phyloP scores from a whole-genome alignment of 1,139 yeast genomes.

The Martiniozyma asiatica region DNA sequence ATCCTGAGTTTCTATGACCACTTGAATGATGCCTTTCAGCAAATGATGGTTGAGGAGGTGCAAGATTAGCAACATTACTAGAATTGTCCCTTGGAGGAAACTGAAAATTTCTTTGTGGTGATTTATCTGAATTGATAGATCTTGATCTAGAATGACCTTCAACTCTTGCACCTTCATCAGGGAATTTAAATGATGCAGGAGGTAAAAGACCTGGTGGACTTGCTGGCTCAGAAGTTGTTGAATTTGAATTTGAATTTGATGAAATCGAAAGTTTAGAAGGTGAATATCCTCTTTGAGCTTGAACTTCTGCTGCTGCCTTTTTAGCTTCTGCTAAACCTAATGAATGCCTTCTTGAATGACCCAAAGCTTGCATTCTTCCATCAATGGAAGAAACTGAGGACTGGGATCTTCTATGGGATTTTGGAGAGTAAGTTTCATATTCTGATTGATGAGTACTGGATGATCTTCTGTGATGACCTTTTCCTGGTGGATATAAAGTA shows the following conservation, averaged over 20 bases:
- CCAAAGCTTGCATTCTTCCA: constrained; percentile 27
- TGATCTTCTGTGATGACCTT: constrained; percentile 18
- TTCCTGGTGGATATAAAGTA: constrained; percentile 3
- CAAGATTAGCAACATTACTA: constrained; percentile 11
- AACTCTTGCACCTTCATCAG: constrained; percentile 19
- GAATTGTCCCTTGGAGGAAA: constrained; percentile 29
- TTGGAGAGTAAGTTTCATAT: constrained; percentile 8
- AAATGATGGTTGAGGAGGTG: constrained; percentile 21
- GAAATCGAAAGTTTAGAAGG: constrained; percentile 23
- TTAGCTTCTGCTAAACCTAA: constrained; percentile 92
- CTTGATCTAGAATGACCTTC: constrained; percentile 18
- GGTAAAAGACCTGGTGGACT: too few relatives aligned
- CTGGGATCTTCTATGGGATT: constrained; percentile 23
- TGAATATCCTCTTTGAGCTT: constrained; percentile 42
- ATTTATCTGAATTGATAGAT: constrained; percentile 17
- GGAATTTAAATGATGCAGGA: constrained; percentile 38
- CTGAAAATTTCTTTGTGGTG: constrained; percentile 27
- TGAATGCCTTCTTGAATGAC: constrained; percentile 87
- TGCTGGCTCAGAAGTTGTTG: constrained; percentile 6
- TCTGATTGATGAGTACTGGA: constrained; percentile 17
- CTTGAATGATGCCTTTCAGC: constrained; percentile 32
- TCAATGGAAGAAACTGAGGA: constrained; percentile 19
- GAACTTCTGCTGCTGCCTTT: constrained; percentile 89
- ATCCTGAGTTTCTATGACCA: constrained; percentile 47
- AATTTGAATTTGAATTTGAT: constrained; percentile 13